phyloP scores from a whole-genome alignment of 192 early-diverging fungal genomes.

The Coemansia sp. region DNA sequence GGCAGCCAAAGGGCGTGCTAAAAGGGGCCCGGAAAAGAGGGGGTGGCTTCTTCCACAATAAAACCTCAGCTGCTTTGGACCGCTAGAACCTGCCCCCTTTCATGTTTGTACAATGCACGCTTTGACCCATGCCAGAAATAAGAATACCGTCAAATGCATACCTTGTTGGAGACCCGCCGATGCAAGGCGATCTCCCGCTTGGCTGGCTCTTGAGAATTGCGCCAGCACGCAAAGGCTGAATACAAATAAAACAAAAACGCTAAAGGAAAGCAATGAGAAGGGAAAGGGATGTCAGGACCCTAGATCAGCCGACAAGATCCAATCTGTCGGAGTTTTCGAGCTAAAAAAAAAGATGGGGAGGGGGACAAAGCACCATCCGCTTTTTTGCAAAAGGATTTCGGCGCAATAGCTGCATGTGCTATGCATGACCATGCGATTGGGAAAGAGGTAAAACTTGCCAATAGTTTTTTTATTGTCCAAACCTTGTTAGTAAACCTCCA shows the following conservation, averaged over 20 bases:
- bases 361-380: not conserved
- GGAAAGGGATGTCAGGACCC: not conserved
- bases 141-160: not conserved
- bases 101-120: constrained; percentile 7
- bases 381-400: not conserved
- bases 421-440: not conserved
- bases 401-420: not conserved
- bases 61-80: not conserved
- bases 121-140: not conserved
- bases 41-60: not conserved
- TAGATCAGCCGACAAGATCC: not conserved
- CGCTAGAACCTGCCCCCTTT: not conserved
- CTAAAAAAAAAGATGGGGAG: not conserved
- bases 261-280: not conserved
- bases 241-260: not conserved
- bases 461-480: too few species aligned
- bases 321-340: not conserved
- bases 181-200: not conserved
- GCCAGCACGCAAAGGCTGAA: not conserved
- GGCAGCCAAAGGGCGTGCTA: not conserved
- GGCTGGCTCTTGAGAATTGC: not conserved
- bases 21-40: not conserved
- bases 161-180: not conserved
- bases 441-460: not conserved
- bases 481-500: too few species aligned